Evolutionary conservation across 2,329 filamentous ascomycete species (phyloP), one percentile per base, ranked within the genome.

Genomic region (Fusarium brevicatenulatum): DNA sequence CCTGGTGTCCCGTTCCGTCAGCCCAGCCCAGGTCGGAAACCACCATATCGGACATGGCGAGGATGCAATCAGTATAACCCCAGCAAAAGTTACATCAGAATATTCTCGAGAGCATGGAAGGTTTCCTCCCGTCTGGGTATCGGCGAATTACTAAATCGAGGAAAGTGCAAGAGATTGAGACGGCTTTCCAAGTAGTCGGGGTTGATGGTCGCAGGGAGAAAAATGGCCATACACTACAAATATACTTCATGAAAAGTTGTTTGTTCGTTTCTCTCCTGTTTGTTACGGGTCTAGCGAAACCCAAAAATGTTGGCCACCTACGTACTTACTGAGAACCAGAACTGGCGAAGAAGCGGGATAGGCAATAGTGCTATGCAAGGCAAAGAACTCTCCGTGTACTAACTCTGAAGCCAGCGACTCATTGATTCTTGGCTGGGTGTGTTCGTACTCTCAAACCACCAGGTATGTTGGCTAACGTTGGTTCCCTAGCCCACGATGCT

Each of bases 361-460:
- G 70, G 58, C 54, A 64, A 75, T 77, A 73, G 75, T 73, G 71
- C 56, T 65, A 76, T 77, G 67, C 71, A 75, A 72, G 65, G 62
- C 69, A 63, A 69, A 68, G 50, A 57, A 42, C 57, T 50, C 52
- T 50, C 32, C 62, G 54, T 46, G 58, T 61, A 66, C 60, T 59
- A 69, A 73, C 62, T 68, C 56, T 63, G 67, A 70, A 60, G 37
- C 63, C 65, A 73, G 43, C 61, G 56, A 64, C 47, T 66, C 64
- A 59, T 63, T 42, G 30, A 49, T 57, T 37, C 54, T 39, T 37
- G 40, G 68, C 39, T 44, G 56, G 60, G 65, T 57, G 70, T 65
- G 32, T 34, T 57, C 52, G 56, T 56, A 58, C 43, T 62, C 18
- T 66, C 34, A 49, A 36, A 23, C 54, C 34, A 50, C 46, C 37